phyloP scores from a whole-genome alignment of 2,329 filamentous ascomycete species.

The Lasiodiplodia gonubiensis region DNA sequence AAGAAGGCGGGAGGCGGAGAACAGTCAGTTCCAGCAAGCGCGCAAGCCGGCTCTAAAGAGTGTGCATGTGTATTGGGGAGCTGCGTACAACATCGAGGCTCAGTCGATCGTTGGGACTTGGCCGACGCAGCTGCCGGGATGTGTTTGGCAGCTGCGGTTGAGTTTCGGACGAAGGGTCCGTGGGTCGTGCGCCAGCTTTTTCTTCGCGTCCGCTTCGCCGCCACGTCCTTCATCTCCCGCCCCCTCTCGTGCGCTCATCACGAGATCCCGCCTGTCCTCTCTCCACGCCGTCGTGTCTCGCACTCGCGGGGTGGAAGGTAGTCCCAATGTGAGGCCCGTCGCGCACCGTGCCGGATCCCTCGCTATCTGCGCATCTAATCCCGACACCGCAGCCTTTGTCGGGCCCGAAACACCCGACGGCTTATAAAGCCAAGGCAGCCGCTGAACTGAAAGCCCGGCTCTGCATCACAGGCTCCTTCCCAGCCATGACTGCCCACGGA shows the following conservation, averaged over 20 bases:
- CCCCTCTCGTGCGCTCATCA: slow-evolving; percentile 9
- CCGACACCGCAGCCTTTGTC: slow-evolving; percentile 25
- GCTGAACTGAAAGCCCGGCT: slow-evolving; percentile 8
- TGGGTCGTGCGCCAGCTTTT: slow-evolving; percentile 10
- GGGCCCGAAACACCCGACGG: slow-evolving; percentile 19
- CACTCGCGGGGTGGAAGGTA: slow-evolving; percentile 10
- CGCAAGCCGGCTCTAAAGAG: neutral
- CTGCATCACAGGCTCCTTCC: neutral
- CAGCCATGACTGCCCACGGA: slow-evolving; percentile 27
- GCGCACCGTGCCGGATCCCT: slow-evolving; percentile 22
- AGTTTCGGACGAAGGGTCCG: neutral
- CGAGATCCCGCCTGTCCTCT: slow-evolving; percentile 7
- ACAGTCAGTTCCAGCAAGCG: neutral
- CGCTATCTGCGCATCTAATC: slow-evolving; percentile 11
- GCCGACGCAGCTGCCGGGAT: slow-evolving; percentile 22
- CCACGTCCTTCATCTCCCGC: slow-evolving; percentile 1
- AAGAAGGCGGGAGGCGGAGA: neutral
- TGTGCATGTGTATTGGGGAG: slow-evolving; percentile 12
- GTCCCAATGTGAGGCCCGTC: slow-evolving; percentile 24
- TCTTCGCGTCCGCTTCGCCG: slow-evolving; percentile 6
- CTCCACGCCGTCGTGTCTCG: slow-evolving; percentile 18
- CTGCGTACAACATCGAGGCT: slow-evolving; percentile 23
- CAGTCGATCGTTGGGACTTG: slow-evolving; percentile 24
- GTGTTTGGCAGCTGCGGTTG: neutral
- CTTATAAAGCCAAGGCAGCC: slow-evolving; percentile 29